phyloP scores from a whole-genome alignment of 129 eudicot genomes.

The Flaveria sonorensis region DNA sequence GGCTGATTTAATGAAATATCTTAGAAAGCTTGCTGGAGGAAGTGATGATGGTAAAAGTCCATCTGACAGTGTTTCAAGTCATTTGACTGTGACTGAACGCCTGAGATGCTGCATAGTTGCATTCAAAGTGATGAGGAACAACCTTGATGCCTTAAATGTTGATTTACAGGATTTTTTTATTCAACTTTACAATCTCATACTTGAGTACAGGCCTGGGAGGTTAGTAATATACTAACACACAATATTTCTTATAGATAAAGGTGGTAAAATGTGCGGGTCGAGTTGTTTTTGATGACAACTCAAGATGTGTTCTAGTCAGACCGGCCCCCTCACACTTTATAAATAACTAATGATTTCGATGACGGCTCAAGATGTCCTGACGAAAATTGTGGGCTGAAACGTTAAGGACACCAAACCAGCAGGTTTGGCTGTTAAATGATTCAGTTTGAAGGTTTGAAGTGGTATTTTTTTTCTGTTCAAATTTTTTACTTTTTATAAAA shows the following conservation, averaged over 20 bases:
- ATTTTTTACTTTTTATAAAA: too few species aligned
- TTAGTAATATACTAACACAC: slow-evolving; percentile 24
- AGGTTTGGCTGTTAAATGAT: too few species aligned
- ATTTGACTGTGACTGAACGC: slow-evolving; percentile 82
- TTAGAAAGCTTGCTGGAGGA: slow-evolving; percentile 81
- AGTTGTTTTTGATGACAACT: neutral
- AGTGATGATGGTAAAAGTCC: slow-evolving; percentile 33
- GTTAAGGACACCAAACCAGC: too few species aligned
- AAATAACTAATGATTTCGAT: too few species aligned
- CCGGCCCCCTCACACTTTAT: too few species aligned
- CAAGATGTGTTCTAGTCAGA: neutral
- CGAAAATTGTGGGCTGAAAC: too few species aligned
- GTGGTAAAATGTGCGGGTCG: neutral
- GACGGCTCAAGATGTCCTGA: too few species aligned
- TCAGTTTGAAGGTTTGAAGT: too few species aligned
- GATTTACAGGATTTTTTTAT: slow-evolving; percentile 83
- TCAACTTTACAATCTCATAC: slow-evolving; percentile 75
- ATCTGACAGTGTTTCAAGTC: slow-evolving; percentile 35
- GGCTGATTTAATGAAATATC: slow-evolving; percentile 81
- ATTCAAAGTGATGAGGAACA: slow-evolving; percentile 85
- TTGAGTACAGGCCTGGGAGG: slow-evolving; percentile 91
- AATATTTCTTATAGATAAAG: neutral
- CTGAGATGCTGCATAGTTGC: slow-evolving; percentile 92
- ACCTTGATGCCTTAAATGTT: slow-evolving; percentile 87
- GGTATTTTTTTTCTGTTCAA: too few species aligned